phyloP scores from a whole-genome alignment of 139 green algal genomes.

The Picochlorum sp. region DNA sequence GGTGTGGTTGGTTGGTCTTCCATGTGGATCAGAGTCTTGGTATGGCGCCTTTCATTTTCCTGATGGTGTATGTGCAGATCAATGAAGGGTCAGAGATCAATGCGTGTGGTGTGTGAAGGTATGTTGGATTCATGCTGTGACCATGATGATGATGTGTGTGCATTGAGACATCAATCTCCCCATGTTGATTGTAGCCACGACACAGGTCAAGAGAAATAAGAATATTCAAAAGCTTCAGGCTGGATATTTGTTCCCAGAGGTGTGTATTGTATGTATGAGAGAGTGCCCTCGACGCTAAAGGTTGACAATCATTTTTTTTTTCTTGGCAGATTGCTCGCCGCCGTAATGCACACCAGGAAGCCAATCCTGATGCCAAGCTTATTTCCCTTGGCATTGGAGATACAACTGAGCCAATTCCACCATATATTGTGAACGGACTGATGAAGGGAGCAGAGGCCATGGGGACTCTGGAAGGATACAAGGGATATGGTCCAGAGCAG shows the following conservation, averaged over 20 bases:
- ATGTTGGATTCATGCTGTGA: no score
- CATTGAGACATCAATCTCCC: neutral
- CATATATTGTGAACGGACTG: conserved; percentile 79
- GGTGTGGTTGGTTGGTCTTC: no score
- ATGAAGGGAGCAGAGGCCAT: conserved; percentile 68
- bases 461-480: conserved; percentile 88
- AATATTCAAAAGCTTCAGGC: conserved; percentile 98
- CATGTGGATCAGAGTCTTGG: no score
- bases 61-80: no score
- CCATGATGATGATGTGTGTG: no score
- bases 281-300: neutral
- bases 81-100: no score
- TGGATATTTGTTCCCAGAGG: conserved; percentile 98
- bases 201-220: conserved; percentile 68
- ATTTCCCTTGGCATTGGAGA: conserved; percentile 97
- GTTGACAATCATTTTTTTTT: neutral
- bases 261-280: conserved; percentile 13
- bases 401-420: conserved; percentile 95
- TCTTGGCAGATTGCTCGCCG: conserved; percentile 75
- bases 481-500: conserved; percentile 94
- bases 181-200: conserved; percentile 15
- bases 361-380: conserved; percentile 89
- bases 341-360: conserved; percentile 81
- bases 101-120: no score
- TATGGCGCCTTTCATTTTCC: no score